These are phyloP conservation scores for Parietichytrium sp. DNA, from an alignment of 108 stramenopile genomes.

Conservation along the genomic window DNA sequence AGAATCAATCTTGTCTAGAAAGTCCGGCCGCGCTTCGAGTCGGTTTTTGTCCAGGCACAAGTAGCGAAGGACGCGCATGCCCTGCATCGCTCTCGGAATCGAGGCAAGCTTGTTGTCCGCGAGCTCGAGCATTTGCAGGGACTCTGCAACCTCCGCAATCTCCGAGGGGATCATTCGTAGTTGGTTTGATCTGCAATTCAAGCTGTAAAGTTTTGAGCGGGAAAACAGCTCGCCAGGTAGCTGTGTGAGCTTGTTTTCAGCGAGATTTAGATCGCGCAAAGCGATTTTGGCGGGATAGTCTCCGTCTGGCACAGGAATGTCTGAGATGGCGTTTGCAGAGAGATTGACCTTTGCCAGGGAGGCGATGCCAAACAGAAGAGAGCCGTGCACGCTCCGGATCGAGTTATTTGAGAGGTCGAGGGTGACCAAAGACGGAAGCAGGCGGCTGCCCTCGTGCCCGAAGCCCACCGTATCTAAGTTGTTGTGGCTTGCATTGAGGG, in stretches of 20 bases:
- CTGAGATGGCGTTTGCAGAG: too few relatives aligned
- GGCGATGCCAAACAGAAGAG: not conserved
- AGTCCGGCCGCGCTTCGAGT: not conserved
- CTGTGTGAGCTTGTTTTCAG: not conserved
- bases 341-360: not conserved
- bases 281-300: not conserved
- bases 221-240: not conserved
- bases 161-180: not conserved
- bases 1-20: not conserved
- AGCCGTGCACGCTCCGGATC: not conserved
- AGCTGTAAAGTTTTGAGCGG: not conserved
- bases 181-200: not conserved
- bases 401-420: not conserved
- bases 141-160: not conserved
- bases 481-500: not conserved
- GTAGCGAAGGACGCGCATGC: not conserved
- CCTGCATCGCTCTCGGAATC: not conserved
- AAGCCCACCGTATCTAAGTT: not conserved
- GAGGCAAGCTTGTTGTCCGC: not conserved
- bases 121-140: not conserved
- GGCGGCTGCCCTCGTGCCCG: not conserved
- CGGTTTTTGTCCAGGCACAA: not conserved
- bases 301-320: not conserved
- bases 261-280: not conserved
- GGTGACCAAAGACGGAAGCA: not conserved